A percentile compares a stretch with the other conserved stretches of the same genome.
These are phyloP conservation scores for Chrysanthemum lavandulifolium DNA, from an alignment of 129 eudicot species.

Conservation along the genomic window DNA sequence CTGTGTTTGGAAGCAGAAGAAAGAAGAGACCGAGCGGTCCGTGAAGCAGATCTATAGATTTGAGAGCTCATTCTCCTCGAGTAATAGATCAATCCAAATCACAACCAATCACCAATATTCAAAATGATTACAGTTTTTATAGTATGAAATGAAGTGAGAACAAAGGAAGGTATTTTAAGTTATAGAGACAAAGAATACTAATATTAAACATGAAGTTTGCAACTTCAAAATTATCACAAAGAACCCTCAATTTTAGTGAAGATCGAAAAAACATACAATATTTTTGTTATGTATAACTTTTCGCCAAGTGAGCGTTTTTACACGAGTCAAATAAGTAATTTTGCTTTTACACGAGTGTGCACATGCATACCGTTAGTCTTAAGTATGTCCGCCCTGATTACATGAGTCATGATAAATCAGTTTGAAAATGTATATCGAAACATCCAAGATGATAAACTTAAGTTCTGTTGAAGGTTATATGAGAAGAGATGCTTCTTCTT, in stretches of 20 bases:
- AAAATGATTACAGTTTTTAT: not conserved
- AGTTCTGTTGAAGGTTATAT: not conserved
- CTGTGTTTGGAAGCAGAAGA: slow-evolving; percentile 62
- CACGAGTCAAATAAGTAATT: no score
- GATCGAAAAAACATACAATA: not conserved
- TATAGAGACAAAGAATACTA: slow-evolving; percentile 15
- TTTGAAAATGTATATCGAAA: no score
- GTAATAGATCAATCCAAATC: slow-evolving; percentile 9
- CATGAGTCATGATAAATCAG: no score
- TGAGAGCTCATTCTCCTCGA: slow-evolving; percentile 59
- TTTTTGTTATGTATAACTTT: no score
- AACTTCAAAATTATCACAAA: not conserved
- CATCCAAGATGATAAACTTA: not conserved
- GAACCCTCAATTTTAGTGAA: not conserved
- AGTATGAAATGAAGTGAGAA: slow-evolving; percentile 28
- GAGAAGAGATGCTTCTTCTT: no score
- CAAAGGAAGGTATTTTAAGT: slow-evolving; percentile 24
- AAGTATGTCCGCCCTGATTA: no score
- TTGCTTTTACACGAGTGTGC: no score
- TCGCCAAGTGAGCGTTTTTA: no score
- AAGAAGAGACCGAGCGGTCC: slow-evolving; percentile 64
- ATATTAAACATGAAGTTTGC: not conserved
- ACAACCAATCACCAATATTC: not conserved
- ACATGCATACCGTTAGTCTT: no score
- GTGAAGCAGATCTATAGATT: slow-evolving; percentile 67